These are phyloP conservation scores for Pyronema omphalodes DNA, from an alignment of 495 filamentous ascomycete genomes.

Conservation along the genomic window DNA sequence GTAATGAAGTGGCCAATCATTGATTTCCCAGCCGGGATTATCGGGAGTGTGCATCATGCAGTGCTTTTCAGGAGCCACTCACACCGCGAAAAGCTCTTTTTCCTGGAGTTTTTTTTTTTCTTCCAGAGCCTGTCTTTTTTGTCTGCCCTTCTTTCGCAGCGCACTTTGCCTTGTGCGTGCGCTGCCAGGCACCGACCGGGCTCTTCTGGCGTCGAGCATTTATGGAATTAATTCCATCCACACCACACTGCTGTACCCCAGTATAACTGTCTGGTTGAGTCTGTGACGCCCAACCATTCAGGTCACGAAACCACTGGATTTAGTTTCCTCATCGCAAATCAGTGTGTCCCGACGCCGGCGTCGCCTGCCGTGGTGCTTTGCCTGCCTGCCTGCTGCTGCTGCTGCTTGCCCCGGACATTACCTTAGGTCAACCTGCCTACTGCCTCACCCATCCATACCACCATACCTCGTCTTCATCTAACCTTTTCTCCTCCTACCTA, in stretches of 20 bases:
- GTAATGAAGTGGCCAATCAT: neutral
- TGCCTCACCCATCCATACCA: too few relatives aligned
- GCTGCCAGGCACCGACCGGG: constrained; percentile 1
- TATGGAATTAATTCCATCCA: neutral
- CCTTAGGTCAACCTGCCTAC: too few relatives aligned
- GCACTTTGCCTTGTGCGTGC: neutral
- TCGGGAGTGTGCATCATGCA: constrained; percentile 3
- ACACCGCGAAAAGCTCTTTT: neutral
- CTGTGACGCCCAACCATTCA: neutral
- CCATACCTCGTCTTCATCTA: too few relatives aligned
- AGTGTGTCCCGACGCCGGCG: neutral
- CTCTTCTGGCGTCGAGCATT: neutral
- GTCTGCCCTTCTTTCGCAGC: neutral
- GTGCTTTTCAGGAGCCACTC: neutral
- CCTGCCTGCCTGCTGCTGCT: neutral
- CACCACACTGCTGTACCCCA: neutral
- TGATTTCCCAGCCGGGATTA: neutral
- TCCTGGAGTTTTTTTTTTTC: neutral
- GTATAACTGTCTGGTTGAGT: neutral
- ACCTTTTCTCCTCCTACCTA: too few relatives aligned
- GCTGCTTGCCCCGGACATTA: too few relatives aligned
- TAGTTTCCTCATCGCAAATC: constrained; percentile 1
- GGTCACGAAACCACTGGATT: neutral
- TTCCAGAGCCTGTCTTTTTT: neutral
- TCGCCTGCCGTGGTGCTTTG: neutral